Percentiles rank a stretch among this genome's conserved stretches.
These are phyloP conservation scores for Cutaneotrichosporon dermatis DNA, from an alignment of 1,284 basidiomycete genomes.

Conservation along the genomic window DNA sequence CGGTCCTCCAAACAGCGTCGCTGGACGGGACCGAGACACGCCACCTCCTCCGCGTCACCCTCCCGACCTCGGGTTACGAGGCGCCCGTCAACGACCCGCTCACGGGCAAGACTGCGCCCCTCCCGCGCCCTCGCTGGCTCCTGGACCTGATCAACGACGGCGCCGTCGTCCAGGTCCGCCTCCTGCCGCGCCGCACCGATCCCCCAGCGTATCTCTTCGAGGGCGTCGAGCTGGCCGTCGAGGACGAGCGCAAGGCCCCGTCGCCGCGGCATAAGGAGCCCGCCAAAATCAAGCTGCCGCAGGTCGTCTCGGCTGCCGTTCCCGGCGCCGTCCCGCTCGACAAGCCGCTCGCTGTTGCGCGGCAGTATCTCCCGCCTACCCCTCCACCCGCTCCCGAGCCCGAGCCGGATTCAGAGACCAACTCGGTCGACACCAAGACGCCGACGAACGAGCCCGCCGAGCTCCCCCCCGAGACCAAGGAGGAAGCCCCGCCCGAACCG, in stretches of 20 bases:
- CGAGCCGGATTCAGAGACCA: slow-evolving; percentile 14
- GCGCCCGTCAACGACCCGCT: slow-evolving; percentile 72
- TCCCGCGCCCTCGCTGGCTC: slow-evolving; percentile 70
- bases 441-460: slow-evolving; percentile 20
- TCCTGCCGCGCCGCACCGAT: slow-evolving; percentile 49
- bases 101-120: slow-evolving; percentile 64
- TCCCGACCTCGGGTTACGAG: slow-evolving; percentile 78
- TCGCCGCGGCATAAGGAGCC: slow-evolving; percentile 38
- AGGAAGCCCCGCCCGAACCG: neutral
- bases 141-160: slow-evolving; percentile 65
- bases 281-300: slow-evolving; percentile 24
- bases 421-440: slow-evolving; percentile 15
- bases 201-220: slow-evolving; percentile 54
- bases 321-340: slow-evolving; percentile 21
- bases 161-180: slow-evolving; percentile 60
- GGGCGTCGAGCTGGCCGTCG: slow-evolving; percentile 56
- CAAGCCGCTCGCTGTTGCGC: slow-evolving; percentile 34
- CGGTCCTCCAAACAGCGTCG: slow-evolving; percentile 65
- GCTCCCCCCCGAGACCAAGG: slow-evolving; percentile 3
- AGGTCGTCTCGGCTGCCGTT: slow-evolving; percentile 26
- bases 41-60: slow-evolving; percentile 66
- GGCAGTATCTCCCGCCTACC: slow-evolving; percentile 25
- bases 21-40: slow-evolving; percentile 53
- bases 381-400: neutral
- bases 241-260: slow-evolving; percentile 63